phyloP scores from a whole-genome alignment of 495 filamentous ascomycete genomes.

The Penicillium soppii region DNA sequence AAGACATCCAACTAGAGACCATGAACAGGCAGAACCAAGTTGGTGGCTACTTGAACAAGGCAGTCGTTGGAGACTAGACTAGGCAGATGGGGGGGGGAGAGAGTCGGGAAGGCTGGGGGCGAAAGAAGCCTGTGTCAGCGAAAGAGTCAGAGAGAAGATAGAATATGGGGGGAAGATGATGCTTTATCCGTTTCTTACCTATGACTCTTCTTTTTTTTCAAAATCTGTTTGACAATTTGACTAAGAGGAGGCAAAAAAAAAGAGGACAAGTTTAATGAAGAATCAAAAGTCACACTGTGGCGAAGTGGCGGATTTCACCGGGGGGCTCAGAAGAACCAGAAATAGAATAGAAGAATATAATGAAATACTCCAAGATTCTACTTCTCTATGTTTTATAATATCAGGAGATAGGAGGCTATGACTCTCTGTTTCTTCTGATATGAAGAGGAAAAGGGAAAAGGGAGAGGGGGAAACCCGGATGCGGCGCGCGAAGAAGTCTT shows the following conservation, averaged over 20 bases:
- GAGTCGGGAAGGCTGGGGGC: background rate
- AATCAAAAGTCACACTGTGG: conserved; percentile 18
- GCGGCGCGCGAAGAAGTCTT: conserved; percentile 5
- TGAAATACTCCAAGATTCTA: conserved; percentile 3
- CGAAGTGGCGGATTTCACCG: conserved; percentile 28
- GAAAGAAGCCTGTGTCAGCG: background rate
- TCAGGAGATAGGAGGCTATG: conserved; percentile 1
- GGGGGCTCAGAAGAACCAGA: conserved; percentile 14
- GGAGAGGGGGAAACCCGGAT: conserved; percentile 7
- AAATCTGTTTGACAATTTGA: background rate
- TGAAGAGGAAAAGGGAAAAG: background rate
- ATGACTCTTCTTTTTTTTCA: conserved; percentile 16
- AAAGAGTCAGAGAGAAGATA: conserved; percentile 1
- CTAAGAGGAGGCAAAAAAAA: conserved; percentile 11
- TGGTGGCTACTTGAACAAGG: conserved; percentile 17
- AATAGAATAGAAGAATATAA: conserved; percentile 7
- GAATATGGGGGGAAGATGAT: background rate
- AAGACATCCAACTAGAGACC: conserved; percentile 26
- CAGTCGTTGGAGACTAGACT: conserved; percentile 21
- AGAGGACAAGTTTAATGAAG: conserved; percentile 21
- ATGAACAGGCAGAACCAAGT: conserved; percentile 22
- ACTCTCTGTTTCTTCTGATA: background rate
- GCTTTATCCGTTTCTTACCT: conserved; percentile 8
- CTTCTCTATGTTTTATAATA: background rate
- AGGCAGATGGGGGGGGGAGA: background rate